A percentile compares a stretch with the other conserved stretches of the same genome.
Evolutionary conservation across 257 asterid genomes (phyloP).

Genomic region (Solanum acaule): DNA sequence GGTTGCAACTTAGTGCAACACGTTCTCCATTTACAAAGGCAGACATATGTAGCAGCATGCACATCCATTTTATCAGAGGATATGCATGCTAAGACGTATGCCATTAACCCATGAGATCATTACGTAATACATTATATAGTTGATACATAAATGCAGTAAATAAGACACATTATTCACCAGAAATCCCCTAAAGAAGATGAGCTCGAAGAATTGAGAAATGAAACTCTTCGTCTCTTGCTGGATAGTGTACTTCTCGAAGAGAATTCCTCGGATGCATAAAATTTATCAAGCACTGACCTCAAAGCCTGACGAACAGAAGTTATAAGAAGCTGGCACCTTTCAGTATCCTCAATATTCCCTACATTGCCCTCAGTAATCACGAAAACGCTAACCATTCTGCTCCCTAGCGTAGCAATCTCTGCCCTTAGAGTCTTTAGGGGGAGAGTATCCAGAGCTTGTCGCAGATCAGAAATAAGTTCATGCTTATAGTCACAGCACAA

Average conservation of each 20-base stretch:
- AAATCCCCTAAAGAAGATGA: constrained; percentile 38
- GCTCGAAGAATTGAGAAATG: constrained; percentile 34
- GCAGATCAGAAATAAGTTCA: constrained; percentile 49
- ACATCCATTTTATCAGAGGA: constrained; percentile 39
- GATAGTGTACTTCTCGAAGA: constrained; percentile 39
- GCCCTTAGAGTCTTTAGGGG: constrained; percentile 47
- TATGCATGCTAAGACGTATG: constrained; percentile 66
- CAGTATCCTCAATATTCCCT: constrained; percentile 9
- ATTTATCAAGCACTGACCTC: constrained; percentile 67
- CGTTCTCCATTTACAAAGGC: constrained; percentile 5
- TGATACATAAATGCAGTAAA: constrained; percentile 1
- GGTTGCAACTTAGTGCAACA: constrained; percentile 4
- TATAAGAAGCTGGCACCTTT: constrained; percentile 26
- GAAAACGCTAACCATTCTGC: constrained; percentile 61
- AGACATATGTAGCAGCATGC: constrained; percentile 69
- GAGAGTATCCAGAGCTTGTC: constrained; percentile 53
- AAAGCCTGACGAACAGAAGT: constrained; percentile 45
- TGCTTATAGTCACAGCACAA: constrained; percentile 70
- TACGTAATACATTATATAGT: background rate
- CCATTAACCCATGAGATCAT: constrained; percentile 6
- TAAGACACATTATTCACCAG: constrained; percentile 30
- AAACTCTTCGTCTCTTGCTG: constrained; percentile 55
- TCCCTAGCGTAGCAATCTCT: constrained; percentile 71
- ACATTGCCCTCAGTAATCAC: constrained; percentile 31
- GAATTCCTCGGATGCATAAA: constrained; percentile 74